These are phyloP conservation scores for Pestalotiopsis sp. DNA, from an alignment of 2,329 filamentous ascomycete species.

Conservation along the genomic window DNA sequence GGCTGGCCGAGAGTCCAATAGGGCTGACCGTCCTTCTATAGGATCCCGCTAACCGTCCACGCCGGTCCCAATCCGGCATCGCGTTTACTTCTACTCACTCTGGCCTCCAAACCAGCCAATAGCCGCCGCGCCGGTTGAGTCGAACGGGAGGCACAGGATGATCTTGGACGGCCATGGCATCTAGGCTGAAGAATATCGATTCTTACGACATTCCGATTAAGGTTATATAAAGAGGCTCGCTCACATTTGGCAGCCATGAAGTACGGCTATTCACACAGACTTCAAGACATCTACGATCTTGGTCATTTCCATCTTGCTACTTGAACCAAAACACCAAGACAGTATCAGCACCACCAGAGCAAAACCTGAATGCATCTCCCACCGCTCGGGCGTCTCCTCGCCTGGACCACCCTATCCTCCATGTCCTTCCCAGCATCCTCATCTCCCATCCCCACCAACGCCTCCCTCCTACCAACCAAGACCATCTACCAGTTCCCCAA, in stretches of 20 bases:
- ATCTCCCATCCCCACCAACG: not conserved
- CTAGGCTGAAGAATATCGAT: not conserved
- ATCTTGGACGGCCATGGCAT: not conserved
- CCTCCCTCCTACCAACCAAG: constrained; percentile 16
- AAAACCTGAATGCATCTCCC: not conserved
- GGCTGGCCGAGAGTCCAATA: not conserved
- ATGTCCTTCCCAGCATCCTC: not conserved
- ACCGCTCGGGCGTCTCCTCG: not conserved
- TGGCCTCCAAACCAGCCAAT: not conserved
- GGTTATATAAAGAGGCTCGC: not conserved
- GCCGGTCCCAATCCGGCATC: not conserved
- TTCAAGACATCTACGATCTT: not conserved
- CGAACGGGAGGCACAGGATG: not conserved
- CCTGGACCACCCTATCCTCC: not conserved
- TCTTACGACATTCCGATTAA: not conserved
- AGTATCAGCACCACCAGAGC: not conserved
- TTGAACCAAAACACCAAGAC: not conserved
- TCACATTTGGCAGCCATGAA: not conserved
- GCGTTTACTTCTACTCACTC: not conserved
- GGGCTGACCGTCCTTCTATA: not conserved
- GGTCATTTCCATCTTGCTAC: not conserved
- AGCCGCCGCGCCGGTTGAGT: not conserved
- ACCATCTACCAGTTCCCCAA: constrained; percentile 25
- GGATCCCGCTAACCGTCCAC: not conserved
- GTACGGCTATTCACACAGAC: not conserved